Evolutionary conservation across 306 rosid genomes (phyloP), one percentile per base, ranked within the genome.

Genomic region (Castanea mollissima): DNA sequence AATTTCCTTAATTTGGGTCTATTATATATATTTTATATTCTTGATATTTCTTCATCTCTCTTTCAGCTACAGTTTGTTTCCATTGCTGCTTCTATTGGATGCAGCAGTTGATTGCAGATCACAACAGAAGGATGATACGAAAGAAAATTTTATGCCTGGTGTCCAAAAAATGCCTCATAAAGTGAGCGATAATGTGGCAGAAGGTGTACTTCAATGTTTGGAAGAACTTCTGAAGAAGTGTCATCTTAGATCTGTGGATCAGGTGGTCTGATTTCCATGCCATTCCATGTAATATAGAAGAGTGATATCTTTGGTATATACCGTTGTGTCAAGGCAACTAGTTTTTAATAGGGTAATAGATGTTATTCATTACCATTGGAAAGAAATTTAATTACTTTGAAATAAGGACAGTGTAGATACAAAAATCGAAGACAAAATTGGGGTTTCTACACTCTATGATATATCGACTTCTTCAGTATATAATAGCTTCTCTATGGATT

Each of bases 211-310:
- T 76, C 85, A 75, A 56, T 95, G 99, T 88, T 89, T 95, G 80
- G 91, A 88, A 82, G 98, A 91, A 74, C 92, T 95, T 75, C 85
- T 95, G 72, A 86, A 70, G 70, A 95, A 95, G 91, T 95, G 99
- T 79, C 73, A 52, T 77, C 79, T 95, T 79, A 90, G 81, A 82
- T 92, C 99, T 57, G 91, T 89, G 81, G 93, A 92, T 73, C 99
- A 92, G 99, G 99, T 95, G 59, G 70, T 80, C 77, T 74, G 57
- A 71, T 84, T 80, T 73, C 57, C 71, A 46, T 83, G 32, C 64
- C 44, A 44, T 82, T 79, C 73, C 11, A 7, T 67, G 16, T 67
- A 21, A 32, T 13, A 19, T 34, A 34, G 71, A 67, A 34, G 71
- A 18, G 35, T 6, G 14, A 34, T 67, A 67, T 67, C 71, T 67